These are phyloP conservation scores for Aspergillus quadricinctus DNA, from an alignment of 2,329 filamentous ascomycete species.

Conservation along the genomic window DNA sequence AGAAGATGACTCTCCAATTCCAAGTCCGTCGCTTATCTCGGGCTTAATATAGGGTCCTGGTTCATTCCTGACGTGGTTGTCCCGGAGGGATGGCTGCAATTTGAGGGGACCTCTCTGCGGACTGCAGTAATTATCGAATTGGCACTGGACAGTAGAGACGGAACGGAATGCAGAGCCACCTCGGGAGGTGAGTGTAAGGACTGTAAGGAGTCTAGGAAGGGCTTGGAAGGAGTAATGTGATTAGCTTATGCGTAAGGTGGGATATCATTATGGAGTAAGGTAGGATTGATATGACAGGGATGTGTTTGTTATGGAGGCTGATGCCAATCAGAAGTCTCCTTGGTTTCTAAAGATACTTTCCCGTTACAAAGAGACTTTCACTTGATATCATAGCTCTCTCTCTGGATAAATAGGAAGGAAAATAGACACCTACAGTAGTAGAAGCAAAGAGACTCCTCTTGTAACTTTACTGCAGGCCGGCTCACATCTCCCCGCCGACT, in stretches of 20 bases:
- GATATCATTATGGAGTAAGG: background rate
- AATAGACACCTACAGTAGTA: background rate
- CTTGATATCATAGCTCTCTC: background rate
- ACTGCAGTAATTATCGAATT: too few relatives aligned
- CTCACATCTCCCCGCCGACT: background rate
- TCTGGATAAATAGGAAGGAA: background rate
- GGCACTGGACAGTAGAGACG: background rate
- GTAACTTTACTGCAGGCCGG: background rate
- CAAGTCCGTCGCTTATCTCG: background rate
- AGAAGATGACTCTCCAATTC: too few relatives aligned
- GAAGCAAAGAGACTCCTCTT: background rate
- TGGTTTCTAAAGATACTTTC: background rate
- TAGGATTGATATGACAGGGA: background rate
- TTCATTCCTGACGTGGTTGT: too few relatives aligned
- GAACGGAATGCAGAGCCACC: background rate
- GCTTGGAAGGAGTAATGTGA: background rate
- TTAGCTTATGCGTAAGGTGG: background rate
- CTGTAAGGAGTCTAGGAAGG: too few relatives aligned
- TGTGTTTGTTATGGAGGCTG: background rate
- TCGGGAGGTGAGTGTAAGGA: background rate
- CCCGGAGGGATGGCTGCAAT: background rate
- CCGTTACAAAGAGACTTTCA: background rate
- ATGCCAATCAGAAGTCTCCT: background rate
- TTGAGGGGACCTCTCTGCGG: background rate
- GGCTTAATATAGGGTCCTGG: background rate